Percentiles rank a stretch among this genome's conserved stretches.
phyloP scores from a whole-genome alignment of 2,329 filamentous ascomycete genomes.

The Metarhizium sp. region DNA sequence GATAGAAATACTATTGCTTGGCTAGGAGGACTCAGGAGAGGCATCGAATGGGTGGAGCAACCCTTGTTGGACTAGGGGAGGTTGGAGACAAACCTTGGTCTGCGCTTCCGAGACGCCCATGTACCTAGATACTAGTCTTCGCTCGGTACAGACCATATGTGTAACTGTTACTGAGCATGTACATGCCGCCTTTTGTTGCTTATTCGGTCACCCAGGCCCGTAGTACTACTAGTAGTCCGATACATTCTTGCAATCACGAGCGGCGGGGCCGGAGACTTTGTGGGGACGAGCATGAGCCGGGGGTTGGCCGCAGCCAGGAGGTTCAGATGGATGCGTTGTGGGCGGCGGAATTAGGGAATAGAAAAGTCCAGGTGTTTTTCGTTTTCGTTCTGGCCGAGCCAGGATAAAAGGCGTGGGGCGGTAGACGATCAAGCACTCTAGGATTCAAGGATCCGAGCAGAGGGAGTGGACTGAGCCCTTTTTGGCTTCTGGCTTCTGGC shows the following conservation, averaged over 20 bases:
- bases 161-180: not conserved
- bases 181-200: not conserved
- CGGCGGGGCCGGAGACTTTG: not conserved
- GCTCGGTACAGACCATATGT: not conserved
- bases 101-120: too few species aligned
- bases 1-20: not conserved
- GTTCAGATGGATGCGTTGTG: not conserved
- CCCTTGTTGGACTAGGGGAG: not conserved
- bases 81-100: not conserved
- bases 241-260: not conserved
- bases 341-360: not conserved
- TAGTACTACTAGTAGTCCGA: not conserved
- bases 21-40: constrained; percentile 1
- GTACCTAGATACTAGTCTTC: too few species aligned
- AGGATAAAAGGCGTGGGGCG: not conserved
- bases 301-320: too few species aligned
- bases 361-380: not conserved
- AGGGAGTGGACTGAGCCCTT: too few species aligned
- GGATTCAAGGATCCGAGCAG: too few species aligned
- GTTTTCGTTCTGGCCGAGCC: not conserved
- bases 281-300: not conserved
- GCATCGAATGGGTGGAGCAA: constrained; percentile 2
- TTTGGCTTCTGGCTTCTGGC: not conserved
- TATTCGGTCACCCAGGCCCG: not conserved
- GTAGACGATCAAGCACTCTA: too few species aligned